Base-by-base conservation (phyloP, 805 yeast genomes). In the Scheffersomyces coipomensis region DNA sequence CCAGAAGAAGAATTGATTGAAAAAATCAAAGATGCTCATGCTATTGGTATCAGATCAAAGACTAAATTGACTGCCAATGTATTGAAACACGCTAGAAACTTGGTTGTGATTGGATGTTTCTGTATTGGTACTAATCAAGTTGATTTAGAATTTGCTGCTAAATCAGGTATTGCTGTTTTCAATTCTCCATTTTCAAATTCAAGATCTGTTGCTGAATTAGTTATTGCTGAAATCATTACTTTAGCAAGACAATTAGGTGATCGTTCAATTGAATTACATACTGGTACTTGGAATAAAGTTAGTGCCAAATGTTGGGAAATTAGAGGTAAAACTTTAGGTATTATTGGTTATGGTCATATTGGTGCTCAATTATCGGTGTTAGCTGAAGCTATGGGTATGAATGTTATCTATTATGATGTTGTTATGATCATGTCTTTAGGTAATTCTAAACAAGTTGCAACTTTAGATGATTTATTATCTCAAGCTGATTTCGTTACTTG, bases 71-170 rank as follows among this genome's bases (percentile, higher is more conserved):
- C 89, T 29, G 84, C 79, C 51, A 81, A 80, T 37, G 81, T 93
- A 21, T 74, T 93, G 54, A 73, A 79, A 48, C 87, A 86, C 54
- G 99, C 99, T 42, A 85, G 83, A 63, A 88, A 91, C 72, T 76
- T 93, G 66, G 86, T 86, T 19, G 90, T 80, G 23, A 74, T 93
- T 66, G 99, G 99, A 42, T 93, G 99, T 73, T 93, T 93, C 85
- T 93, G 99, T 77, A 93, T 93, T 53, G 99, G 99, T 58, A 93
- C 98, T 45, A 93, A 93, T 73, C 99, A 93, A 72, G 99, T 93
- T 40, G 95, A 93, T 64, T 76, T 90, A 48, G 87, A 86, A 52
- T 86, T 62, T 55, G 99, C 99, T 41, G 97, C 98, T 48, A 79
- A 83, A 56, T 77, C 79, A 35, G 99, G 99, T 71, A 79, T 91